Conservation (phyloP, 257 asterid species). For the Fraxinus pennsylvanica region DNA sequence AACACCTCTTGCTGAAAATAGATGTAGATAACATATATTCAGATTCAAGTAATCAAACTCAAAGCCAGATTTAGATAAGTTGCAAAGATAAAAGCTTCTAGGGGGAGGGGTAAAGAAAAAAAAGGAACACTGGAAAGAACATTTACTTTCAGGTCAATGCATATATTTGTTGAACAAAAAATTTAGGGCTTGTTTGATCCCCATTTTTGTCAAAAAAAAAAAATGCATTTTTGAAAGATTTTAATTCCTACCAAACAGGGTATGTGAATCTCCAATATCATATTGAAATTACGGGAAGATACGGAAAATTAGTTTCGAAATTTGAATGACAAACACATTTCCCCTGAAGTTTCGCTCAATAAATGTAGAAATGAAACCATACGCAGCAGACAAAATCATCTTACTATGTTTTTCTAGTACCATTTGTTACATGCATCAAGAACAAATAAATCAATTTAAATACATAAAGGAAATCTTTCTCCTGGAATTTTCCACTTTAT, state of each 20-base stretch:
- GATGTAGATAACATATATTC: not conserved
- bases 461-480: not conserved
- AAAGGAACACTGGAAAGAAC: too few relatives aligned
- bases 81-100: not conserved
- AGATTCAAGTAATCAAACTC: slow-evolving; percentile 16
- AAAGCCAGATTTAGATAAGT: not conserved
- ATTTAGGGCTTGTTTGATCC: not conserved
- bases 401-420: not conserved
- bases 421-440: not conserved
- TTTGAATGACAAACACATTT: not conserved
- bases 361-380: not conserved
- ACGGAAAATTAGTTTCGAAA: not conserved
- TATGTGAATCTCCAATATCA: not conserved
- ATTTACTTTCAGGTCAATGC: not conserved
- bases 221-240: too few relatives aligned
- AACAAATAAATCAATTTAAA: not conserved
- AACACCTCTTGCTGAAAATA: slow-evolving; percentile 52
- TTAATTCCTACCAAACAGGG: too few relatives aligned
- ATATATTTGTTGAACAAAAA: not conserved
- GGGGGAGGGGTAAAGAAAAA: not conserved
- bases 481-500: not conserved
- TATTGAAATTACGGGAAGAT: not conserved
- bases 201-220: too few relatives aligned
- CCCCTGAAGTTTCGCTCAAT: not conserved
- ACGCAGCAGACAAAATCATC: not conserved